phyloP scores from a whole-genome alignment of 2,329 filamentous ascomycete genomes.

The Diplodia sapinea region DNA sequence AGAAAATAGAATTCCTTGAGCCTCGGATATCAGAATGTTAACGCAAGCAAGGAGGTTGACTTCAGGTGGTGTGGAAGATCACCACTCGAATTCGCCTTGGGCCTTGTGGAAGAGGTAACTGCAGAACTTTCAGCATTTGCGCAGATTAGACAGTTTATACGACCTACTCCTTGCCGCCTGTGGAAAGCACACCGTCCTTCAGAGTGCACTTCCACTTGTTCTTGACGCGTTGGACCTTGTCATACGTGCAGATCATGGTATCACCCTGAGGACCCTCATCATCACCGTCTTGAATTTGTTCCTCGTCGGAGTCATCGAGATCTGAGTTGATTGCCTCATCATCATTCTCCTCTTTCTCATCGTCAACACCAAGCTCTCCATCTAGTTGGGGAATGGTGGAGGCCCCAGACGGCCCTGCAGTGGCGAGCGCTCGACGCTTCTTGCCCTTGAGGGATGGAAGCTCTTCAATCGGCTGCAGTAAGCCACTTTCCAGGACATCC shows the following conservation, averaged over 20 bases:
- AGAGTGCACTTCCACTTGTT: conserved; percentile 97
- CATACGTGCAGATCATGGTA: conserved; percentile 98
- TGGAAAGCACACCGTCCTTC: conserved; percentile 93
- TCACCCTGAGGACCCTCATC: conserved; percentile 83
- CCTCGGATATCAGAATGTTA: not conserved
- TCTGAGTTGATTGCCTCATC: conserved; percentile 99
- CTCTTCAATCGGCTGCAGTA: conserved; percentile 74
- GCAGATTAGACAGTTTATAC: not conserved
- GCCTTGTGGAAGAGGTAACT: conserved; percentile 97
- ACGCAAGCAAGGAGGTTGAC: not conserved
- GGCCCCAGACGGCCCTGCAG: conserved; percentile 33
- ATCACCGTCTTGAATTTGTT: conserved; percentile 79
- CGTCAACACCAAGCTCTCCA: conserved; percentile 58
- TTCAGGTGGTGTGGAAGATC: conserved; percentile 40
- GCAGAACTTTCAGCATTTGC: conserved; percentile 28
- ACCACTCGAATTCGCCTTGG: conserved; percentile 98
- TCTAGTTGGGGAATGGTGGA: conserved; percentile 54
- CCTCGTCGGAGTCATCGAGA: conserved; percentile 91
- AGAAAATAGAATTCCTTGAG: not conserved
- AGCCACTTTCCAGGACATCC: conserved; percentile 73
- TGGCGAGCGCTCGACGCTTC: conserved; percentile 42
- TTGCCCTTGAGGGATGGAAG: conserved; percentile 59
- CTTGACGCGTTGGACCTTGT: conserved; percentile 98
- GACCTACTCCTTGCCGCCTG: conserved; percentile 85
- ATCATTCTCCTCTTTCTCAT: conserved; percentile 66